Evolutionary conservation across 2,329 filamentous ascomycete genomes (phyloP).

Genomic region (Allantophomopsis lycopodina): DNA sequence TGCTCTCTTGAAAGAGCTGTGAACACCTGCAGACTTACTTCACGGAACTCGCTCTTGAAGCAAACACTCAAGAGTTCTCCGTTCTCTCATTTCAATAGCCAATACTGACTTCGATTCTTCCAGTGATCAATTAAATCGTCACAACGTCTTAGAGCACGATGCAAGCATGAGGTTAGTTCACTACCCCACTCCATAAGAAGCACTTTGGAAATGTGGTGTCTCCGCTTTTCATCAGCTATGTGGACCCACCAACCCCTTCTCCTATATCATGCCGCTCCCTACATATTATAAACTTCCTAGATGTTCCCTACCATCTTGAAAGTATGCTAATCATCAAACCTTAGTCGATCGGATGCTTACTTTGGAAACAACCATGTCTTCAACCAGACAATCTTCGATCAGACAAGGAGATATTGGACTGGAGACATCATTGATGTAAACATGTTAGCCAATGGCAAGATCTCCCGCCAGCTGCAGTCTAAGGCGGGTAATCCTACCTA

Average conservation of each 20-base stretch:
- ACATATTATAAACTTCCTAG: too few species aligned
- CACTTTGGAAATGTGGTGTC: too few species aligned
- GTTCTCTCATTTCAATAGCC: too few species aligned
- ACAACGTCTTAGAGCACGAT: constrained; percentile 35
- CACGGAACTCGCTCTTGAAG: too few species aligned
- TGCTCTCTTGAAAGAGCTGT: not conserved
- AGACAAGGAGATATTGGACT: constrained; percentile 30
- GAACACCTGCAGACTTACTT: too few species aligned
- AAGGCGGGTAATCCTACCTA: constrained; percentile 32
- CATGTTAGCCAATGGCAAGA: constrained; percentile 29
- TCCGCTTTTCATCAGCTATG: too few species aligned
- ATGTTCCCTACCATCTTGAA: not conserved
- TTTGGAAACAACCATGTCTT: constrained; percentile 32
- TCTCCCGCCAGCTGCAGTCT: constrained; percentile 28
- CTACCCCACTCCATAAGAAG: not conserved
- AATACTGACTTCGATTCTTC: constrained; percentile 2
- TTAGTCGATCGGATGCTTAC: constrained; percentile 31
- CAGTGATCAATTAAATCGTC: constrained; percentile 26
- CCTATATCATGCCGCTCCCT: not conserved
- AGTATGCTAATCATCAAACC: constrained; percentile 1
- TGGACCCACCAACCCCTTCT: not conserved
- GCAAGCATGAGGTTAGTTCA: constrained; percentile 25
- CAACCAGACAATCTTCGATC: constrained; percentile 34
- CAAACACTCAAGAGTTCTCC: too few species aligned
- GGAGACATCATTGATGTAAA: constrained; percentile 22